Evolutionary conservation across 2,329 filamentous ascomycete species (phyloP).

Genomic region (Aspergillus floridensis): DNA sequence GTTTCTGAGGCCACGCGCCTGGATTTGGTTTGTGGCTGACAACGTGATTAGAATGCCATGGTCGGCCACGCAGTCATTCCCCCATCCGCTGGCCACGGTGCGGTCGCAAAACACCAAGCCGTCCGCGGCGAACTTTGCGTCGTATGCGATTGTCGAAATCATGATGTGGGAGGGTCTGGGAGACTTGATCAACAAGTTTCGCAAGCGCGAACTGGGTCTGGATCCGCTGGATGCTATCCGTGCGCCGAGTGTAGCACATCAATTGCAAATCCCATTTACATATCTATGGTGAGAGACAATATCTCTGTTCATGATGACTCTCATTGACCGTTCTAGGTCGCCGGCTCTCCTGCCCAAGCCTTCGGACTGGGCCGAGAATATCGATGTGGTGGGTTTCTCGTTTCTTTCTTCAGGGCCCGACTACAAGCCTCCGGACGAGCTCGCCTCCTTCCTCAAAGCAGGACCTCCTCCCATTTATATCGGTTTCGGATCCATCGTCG

Average conservation of each 20-base stretch:
- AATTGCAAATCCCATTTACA: slow-evolving; percentile 76
- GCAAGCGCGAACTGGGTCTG: slow-evolving; percentile 69
- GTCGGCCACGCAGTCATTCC: slow-evolving; percentile 80
- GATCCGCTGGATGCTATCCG: slow-evolving; percentile 76
- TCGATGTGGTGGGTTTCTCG: slow-evolving; percentile 73
- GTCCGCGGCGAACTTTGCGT: slow-evolving; percentile 76
- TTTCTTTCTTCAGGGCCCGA: slow-evolving; percentile 67
- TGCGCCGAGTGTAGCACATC: slow-evolving; percentile 74
- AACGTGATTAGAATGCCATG: slow-evolving; percentile 68
- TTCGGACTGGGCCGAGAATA: slow-evolving; percentile 69
- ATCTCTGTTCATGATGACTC: no score
- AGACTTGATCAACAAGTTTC: slow-evolving; percentile 85
- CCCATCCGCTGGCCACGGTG: slow-evolving; percentile 82
- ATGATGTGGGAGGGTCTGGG: slow-evolving; percentile 91
- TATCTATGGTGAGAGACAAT: slow-evolving; percentile 69
- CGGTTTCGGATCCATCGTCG: slow-evolving; percentile 79
- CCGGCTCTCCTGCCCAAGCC: slow-evolving; percentile 76
- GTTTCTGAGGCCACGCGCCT: neutral
- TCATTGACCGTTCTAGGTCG: slow-evolving; percentile 47
- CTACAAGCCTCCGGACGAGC: slow-evolving; percentile 64
- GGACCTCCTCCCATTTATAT: slow-evolving; percentile 76
- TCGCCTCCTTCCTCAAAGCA: slow-evolving; percentile 64
- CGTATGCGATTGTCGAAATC: slow-evolving; percentile 82
- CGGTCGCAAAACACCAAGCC: slow-evolving; percentile 72
- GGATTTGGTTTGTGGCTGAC: neutral